A percentile compares a stretch with the other conserved stretches of the same genome.
These are phyloP conservation scores for Plectosphaerella cucumerina DNA, from an alignment of 2,329 filamentous ascomycete species.

Conservation along the genomic window DNA sequence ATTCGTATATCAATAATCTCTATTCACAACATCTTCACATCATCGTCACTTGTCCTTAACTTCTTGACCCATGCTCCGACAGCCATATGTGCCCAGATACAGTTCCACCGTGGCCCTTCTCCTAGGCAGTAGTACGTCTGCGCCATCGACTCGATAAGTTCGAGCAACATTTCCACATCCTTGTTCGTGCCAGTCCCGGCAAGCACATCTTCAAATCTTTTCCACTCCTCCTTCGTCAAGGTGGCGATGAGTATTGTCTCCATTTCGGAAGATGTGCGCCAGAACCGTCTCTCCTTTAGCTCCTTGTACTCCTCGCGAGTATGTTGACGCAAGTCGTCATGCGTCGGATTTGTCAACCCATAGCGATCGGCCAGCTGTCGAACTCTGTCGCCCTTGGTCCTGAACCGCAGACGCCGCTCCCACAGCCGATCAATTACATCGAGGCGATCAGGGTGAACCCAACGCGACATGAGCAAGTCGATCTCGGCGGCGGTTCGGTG, in stretches of 20 bases:
- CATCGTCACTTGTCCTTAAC: not conserved
- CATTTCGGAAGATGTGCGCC: conserved; percentile 8
- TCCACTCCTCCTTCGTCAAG: not conserved
- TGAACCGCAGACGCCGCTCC: not conserved
- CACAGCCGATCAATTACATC: not conserved
- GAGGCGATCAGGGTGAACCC: not conserved
- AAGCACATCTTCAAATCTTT: conserved; percentile 1
- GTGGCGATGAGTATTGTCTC: not conserved
- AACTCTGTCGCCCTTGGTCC: not conserved
- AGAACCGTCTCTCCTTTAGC: not conserved
- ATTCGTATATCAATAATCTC: no score
- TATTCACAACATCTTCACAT: not conserved
- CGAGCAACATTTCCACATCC: conserved; percentile 1
- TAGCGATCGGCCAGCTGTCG: not conserved
- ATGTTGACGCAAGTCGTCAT: not conserved
- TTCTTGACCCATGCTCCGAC: conserved; percentile 7
- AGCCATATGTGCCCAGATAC: conserved; percentile 2
- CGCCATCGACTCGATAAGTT: conserved; percentile 1
- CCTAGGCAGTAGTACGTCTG: conserved; percentile 9
- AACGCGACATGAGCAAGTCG: not conserved
- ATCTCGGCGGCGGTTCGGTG: not conserved
- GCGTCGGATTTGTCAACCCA: not conserved
- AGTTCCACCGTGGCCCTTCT: conserved; percentile 8
- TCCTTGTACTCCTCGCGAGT: not conserved
- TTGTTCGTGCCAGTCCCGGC: conserved; percentile 1